Percentiles rank a stretch among this genome's conserved stretches.
Conservation (phyloP, 208 protist genomes). For the Trypanosomatidae sp. region DNA sequence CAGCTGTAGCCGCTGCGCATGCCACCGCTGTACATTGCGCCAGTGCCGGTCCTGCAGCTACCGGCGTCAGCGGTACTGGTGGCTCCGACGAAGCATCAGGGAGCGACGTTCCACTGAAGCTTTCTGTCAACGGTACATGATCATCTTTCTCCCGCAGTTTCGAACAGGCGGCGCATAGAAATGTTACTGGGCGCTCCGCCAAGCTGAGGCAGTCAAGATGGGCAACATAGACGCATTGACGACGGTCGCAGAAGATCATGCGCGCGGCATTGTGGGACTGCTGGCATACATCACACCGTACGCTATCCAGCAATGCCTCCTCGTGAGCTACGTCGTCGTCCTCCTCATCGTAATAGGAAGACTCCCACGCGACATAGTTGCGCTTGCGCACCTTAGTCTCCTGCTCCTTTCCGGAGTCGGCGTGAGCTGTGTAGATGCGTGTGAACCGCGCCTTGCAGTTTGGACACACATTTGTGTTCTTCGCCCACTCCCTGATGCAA, state of each 20-base stretch:
- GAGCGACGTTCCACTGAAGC: not conserved
- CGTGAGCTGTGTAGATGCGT: conserved; percentile 50
- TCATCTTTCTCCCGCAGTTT: conserved; percentile 28
- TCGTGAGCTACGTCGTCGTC: conserved; percentile 20
- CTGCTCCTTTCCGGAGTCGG: conserved; percentile 30
- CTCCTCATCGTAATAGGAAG: conserved; percentile 40
- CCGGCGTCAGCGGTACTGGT: not conserved
- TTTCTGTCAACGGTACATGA: not conserved
- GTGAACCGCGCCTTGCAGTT: conserved; percentile 86
- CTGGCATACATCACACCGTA: conserved; percentile 69
- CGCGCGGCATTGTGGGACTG: conserved; percentile 52
- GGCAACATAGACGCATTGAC: conserved; percentile 68
- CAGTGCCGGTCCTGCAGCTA: not conserved
- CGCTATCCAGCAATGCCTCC: conserved; percentile 9
- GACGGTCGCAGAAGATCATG: conserved; percentile 87
- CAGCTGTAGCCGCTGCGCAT: not conserved
- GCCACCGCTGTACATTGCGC: not conserved
- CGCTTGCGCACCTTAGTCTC: conserved; percentile 78
- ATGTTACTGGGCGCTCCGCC: conserved; percentile 61
- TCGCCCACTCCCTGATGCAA: conserved; percentile 84
- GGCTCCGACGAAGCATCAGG: not conserved
- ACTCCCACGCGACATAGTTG: conserved; percentile 64
- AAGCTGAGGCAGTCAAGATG: conserved; percentile 78
- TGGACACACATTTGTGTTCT: conserved; percentile 86
- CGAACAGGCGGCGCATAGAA: conserved; percentile 60